Evolutionary conservation across 2,329 filamentous ascomycete species (phyloP), one percentile per base, ranked within the genome.

Genomic region (Paecilomyces niveus): DNA sequence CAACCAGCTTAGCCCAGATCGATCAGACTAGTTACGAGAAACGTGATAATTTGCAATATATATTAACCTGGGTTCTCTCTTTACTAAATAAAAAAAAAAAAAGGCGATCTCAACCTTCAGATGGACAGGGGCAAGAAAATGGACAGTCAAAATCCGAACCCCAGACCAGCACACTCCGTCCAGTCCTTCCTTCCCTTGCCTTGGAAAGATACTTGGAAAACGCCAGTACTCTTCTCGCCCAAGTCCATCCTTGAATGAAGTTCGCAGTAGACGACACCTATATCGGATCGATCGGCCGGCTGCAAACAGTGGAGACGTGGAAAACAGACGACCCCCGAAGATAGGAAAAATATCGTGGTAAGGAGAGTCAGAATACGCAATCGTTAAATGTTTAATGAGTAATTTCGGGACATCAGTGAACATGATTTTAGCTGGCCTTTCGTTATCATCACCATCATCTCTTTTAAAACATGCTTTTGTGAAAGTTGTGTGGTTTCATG

Each of bases 361-460:
- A 45, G 39, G 39, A 45, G 39, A 21, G 39, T 45, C n/a, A 45
- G 39, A 45, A 45, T 45, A 45, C 39, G 39, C 39, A 45, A 45
- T 45, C 39, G 9, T 45, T 2, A 45, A 45, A 45, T 45, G 39
- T 18, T 45, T 45, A n/a, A 18, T 18, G 21, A 18, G 18, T 18
- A 18, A 8, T 45, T 13, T 52, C 50, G 22, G 26, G 50, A 52
- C 50, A 52, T 54, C 24, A 54, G 18, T 33, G 18, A 29, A 54
- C 53, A 49, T 35, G 26, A 54, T 59, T 58, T 56, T 31, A 56
- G 53, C 33, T 56, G 26, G 21, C 54, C 29, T 18, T 56, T 57
- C 57, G 57, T 59, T 56, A 59, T 59, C 57, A 59, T 59, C 54
- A 57, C 54, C 54, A 50, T 59, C 54, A 56, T 59, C 54, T 56